Evolutionary conservation across 148 eudicot species (phyloP).

Genomic region (Cornus suecica): DNA sequence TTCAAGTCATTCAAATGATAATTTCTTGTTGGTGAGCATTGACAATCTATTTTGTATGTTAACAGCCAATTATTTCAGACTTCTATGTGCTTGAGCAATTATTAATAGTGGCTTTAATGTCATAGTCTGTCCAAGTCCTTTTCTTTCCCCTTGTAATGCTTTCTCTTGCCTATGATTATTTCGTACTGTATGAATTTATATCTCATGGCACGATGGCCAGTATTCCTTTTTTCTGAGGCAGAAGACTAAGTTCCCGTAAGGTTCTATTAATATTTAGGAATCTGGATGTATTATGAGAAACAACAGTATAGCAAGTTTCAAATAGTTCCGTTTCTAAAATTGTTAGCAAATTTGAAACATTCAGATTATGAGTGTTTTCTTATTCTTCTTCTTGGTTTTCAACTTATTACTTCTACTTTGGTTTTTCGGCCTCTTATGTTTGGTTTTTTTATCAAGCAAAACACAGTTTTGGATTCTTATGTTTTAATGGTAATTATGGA

Average conservation of each 20-base stretch:
- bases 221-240: neutral
- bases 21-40: neutral
- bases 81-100: neutral
- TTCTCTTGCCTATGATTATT: neutral
- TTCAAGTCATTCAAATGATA: neutral
- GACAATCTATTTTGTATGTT: neutral
- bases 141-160: neutral
- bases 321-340: neutral
- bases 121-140: neutral
- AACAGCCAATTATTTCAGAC: neutral
- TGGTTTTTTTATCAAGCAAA: too few species aligned
- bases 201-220: neutral
- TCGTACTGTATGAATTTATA: slow-evolving; percentile 1
- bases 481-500: too few species aligned
- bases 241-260: too few species aligned
- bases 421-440: too few species aligned
- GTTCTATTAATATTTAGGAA: neutral
- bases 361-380: neutral
- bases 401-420: too few species aligned
- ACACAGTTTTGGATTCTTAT: too few species aligned
- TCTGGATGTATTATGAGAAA: neutral
- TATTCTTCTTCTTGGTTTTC: neutral
- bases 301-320: neutral
- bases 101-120: neutral
- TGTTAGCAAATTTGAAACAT: neutral